These are phyloP conservation scores for Coniochaeta ligniaria DNA, from an alignment of 2,329 filamentous ascomycete genomes.

Conservation along the genomic window DNA sequence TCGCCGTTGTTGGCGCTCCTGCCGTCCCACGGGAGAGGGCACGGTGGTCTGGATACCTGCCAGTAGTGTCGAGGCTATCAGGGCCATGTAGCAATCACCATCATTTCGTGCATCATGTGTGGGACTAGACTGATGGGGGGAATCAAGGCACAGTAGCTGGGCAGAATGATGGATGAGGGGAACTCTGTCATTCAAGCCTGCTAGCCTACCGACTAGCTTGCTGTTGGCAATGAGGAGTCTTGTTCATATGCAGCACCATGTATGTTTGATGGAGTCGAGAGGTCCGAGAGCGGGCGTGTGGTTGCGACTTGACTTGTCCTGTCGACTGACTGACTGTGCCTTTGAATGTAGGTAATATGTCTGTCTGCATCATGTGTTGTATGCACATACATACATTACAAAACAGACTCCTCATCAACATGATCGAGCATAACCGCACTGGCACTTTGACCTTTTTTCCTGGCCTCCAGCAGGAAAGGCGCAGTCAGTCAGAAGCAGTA, in stretches of 20 bases:
- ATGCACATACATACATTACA: too few relatives aligned
- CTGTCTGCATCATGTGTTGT: not conserved
- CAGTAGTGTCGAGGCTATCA: not conserved
- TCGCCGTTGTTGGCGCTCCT: not conserved
- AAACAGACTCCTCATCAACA: too few relatives aligned
- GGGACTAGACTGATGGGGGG: not conserved
- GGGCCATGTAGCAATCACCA: not conserved
- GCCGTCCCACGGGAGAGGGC: not conserved
- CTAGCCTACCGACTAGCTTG: not conserved
- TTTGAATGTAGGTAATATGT: too few relatives aligned
- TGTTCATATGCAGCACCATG: not conserved
- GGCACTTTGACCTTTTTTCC: not conserved
- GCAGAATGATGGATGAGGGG: not conserved
- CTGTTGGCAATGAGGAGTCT: not conserved
- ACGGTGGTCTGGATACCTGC: not conserved
- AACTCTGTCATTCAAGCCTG: not conserved
- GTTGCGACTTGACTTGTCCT: not conserved
- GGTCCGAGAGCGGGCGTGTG: not conserved
- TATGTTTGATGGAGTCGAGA: not conserved
- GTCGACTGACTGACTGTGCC: too few relatives aligned
- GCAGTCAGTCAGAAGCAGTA: not conserved
- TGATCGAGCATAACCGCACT: too few relatives aligned
- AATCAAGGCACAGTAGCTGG: not conserved
- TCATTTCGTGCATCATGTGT: not conserved
- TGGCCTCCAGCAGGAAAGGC: not conserved